Conservation (phyloP, 129 eudicot species). For the Lonicera japonica region DNA sequence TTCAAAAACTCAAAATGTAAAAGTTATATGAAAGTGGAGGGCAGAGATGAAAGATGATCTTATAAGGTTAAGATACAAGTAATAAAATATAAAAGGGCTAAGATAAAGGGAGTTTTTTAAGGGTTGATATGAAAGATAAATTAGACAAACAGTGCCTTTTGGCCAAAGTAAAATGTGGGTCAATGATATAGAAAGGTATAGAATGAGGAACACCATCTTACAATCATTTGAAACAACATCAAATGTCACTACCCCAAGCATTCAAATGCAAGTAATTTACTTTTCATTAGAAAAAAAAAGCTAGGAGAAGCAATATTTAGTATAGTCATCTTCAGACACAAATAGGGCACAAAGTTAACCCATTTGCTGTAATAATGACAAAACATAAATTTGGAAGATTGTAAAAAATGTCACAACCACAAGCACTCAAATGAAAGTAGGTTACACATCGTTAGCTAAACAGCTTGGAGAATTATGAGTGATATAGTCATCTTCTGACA, state of each 20-base stretch:
- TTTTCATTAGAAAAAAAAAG: not conserved
- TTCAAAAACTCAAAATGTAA: no score
- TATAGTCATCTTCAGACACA: conserved; percentile 46
- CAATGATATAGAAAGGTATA: no score
- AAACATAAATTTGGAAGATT: not conserved
- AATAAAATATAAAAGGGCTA: no score
- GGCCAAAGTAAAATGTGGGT: no score
- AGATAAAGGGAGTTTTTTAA: no score
- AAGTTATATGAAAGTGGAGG: no score
- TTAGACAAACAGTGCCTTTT: no score
- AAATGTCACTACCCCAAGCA: conserved; percentile 11
- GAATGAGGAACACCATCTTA: no score
- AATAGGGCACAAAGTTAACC: conserved; percentile 20
- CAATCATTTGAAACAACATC: no score
- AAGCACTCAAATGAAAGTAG: conserved; percentile 17
- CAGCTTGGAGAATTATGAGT: not conserved
- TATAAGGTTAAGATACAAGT: no score
- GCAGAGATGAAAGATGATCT: no score
- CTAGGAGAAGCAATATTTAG: conserved; percentile 3
- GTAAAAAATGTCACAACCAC: not conserved
- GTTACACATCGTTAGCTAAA: not conserved
- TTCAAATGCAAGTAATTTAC: conserved; percentile 2
- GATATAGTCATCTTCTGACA: conserved; percentile 43
- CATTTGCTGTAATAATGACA: conserved; percentile 44
- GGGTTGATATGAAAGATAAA: no score